Percentiles rank a stretch among this genome's conserved stretches.
Evolutionary conservation across 179 eudicot species (phyloP).

Genomic region (Silene vulgaris): DNA sequence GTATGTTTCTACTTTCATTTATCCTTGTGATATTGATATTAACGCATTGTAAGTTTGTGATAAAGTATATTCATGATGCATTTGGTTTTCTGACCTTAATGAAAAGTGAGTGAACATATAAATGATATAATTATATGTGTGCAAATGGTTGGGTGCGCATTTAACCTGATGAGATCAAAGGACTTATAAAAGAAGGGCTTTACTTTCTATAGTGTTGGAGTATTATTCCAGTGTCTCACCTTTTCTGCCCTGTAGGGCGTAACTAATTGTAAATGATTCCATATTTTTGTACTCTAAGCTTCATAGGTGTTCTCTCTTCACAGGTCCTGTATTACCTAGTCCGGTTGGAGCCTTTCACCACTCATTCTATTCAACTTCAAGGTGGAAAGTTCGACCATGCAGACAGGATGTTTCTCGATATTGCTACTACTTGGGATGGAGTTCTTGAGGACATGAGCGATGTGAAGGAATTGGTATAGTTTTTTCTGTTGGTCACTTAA

Average conservation of each 20-base stretch:
- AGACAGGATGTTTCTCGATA: constrained; percentile 93
- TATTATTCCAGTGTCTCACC: background rate
- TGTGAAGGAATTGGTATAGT: constrained; percentile 89
- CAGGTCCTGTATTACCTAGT: constrained; percentile 91
- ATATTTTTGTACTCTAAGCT: background rate
- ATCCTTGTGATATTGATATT: constrained; percentile 4
- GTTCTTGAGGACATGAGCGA: constrained; percentile 98
- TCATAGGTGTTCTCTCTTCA: constrained; percentile 26
- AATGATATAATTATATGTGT: background rate
- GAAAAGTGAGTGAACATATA: background rate
- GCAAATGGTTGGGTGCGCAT: constrained; percentile 8
- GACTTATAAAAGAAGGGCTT: constrained; percentile 7
- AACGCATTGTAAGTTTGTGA: background rate
- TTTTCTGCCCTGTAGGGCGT: constrained; percentile 5
- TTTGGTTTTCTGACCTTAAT: constrained; percentile 2
- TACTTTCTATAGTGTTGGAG: background rate
- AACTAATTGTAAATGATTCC: constrained; percentile 12
- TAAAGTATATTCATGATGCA: background rate
- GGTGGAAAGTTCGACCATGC: constrained; percentile 98
- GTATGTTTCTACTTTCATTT: constrained; percentile 43
- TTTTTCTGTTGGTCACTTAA: background rate
- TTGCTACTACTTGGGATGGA: constrained; percentile 90
- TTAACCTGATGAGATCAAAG: constrained; percentile 8
- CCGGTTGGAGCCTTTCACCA: constrained; percentile 96
- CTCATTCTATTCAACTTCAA: constrained; percentile 87